Conservation (phyloP, 257 asterid genomes). For the Handroanthus guayacan region DNA sequence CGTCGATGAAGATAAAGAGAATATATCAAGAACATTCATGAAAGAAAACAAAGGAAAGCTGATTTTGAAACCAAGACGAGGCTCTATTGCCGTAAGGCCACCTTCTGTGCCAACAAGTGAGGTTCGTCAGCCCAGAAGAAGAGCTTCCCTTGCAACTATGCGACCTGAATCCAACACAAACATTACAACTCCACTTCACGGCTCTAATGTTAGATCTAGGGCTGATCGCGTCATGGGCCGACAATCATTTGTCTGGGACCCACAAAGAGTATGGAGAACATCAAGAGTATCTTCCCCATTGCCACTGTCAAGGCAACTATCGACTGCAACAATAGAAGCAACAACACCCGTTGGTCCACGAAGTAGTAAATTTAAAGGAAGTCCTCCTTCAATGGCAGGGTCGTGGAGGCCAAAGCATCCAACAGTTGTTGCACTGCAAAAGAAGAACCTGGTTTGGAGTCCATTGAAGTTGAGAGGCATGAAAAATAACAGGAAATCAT, state of each 20-base stretch:
- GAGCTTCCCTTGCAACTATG: slow-evolving; percentile 83
- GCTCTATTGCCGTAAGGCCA: slow-evolving; percentile 74
- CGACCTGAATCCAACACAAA: slow-evolving; percentile 57
- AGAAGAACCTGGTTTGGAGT: slow-evolving; percentile 70
- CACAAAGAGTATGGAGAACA: slow-evolving; percentile 59
- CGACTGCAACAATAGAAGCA: slow-evolving; percentile 34
- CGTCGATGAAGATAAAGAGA: slow-evolving; percentile 68
- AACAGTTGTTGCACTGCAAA: slow-evolving; percentile 64
- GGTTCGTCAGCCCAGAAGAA: slow-evolving; percentile 67
- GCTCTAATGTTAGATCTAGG: slow-evolving; percentile 49
- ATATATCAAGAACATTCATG: slow-evolving; percentile 36
- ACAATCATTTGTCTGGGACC: slow-evolving; percentile 75
- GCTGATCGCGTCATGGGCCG: slow-evolving; percentile 63
- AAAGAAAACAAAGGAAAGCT: slow-evolving; percentile 46
- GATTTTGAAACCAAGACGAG: slow-evolving; percentile 67
- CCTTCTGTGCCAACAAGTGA: slow-evolving; percentile 47
- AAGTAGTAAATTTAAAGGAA: slow-evolving; percentile 58
- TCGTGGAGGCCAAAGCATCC: slow-evolving; percentile 73
- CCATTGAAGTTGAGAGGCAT: slow-evolving; percentile 58
- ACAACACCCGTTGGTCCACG: slow-evolving; percentile 49
- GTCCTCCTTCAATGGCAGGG: slow-evolving; percentile 58
- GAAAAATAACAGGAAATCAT: slow-evolving; percentile 49
- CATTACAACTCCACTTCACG: slow-evolving; percentile 53
- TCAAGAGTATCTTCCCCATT: slow-evolving; percentile 56
- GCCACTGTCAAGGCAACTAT: slow-evolving; percentile 39